phyloP scores from a whole-genome alignment of 2,329 filamentous ascomycete genomes.

The Cladosporium sp. region DNA sequence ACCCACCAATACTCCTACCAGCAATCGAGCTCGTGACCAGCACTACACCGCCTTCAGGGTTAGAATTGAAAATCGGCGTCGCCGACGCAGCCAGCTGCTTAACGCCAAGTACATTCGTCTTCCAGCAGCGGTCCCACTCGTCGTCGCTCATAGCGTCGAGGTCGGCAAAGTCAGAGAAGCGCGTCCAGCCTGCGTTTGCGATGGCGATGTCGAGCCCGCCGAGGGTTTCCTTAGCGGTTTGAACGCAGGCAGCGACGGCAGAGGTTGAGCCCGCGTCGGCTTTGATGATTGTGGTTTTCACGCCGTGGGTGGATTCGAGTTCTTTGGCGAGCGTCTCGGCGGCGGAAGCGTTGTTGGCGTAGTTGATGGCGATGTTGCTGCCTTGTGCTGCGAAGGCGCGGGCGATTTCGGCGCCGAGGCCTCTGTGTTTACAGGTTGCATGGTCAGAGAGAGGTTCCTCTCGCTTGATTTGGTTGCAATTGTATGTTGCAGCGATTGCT shows the following conservation, averaged over 20 bases:
- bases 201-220: conserved; percentile 73
- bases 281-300: conserved; percentile 55
- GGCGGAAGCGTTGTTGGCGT: conserved; percentile 56
- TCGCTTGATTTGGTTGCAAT: not conserved
- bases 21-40: conserved; percentile 62
- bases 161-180: conserved; percentile 54
- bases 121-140: conserved; percentile 65
- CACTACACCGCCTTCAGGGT: conserved; percentile 60
- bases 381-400: conserved; percentile 65
- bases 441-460: conserved; percentile 1
- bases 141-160: conserved; percentile 55
- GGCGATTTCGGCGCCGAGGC: conserved; percentile 66
- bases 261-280: conserved; percentile 61
- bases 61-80: conserved; percentile 55
- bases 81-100: conserved; percentile 53
- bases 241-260: conserved; percentile 58
- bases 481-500: not conserved
- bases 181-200: conserved; percentile 69
- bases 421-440: conserved; percentile 41
- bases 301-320: conserved; percentile 48
- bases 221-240: conserved; percentile 55
- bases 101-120: conserved; percentile 55
- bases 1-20: conserved; percentile 48
- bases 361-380: conserved; percentile 70
- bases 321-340: conserved; percentile 57